Conservation (phyloP, 805 yeast genomes). For the Starmerella apis region DNA sequence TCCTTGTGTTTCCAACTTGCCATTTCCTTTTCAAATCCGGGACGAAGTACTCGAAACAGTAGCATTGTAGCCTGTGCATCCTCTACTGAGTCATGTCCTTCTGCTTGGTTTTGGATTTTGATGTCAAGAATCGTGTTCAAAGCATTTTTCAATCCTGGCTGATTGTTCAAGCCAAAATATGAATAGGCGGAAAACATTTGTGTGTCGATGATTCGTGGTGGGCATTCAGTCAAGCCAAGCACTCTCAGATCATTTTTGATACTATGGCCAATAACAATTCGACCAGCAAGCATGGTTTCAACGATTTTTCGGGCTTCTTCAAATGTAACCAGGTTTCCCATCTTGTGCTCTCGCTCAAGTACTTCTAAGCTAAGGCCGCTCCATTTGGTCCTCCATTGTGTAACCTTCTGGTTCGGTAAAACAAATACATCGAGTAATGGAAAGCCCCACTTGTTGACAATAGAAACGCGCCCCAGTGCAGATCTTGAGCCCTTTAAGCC, state of each 20-base stretch:
- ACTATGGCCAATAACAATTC: conserved; percentile 68
- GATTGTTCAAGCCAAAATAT: conserved; percentile 20
- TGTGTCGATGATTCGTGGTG: conserved; percentile 24
- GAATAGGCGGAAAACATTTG: neutral
- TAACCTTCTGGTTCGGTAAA: conserved; percentile 53
- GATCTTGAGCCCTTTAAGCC: conserved; percentile 40
- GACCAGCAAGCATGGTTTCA: conserved; percentile 41
- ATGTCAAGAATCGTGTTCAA: conserved; percentile 29
- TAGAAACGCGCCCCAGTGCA: conserved; percentile 74
- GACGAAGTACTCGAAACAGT: conserved; percentile 33
- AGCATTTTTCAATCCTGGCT: conserved; percentile 1
- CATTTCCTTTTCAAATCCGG: neutral
- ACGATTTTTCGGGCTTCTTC: conserved; percentile 54
- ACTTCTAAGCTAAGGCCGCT: conserved; percentile 69
- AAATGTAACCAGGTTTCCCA: conserved; percentile 33
- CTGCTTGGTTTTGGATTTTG: conserved; percentile 63
- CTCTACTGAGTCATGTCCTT: conserved; percentile 77
- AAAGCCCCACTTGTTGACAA: conserved; percentile 74
- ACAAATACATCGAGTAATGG: conserved; percentile 65
- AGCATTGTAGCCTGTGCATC: conserved; percentile 86
- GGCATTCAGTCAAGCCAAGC: conserved; percentile 56
- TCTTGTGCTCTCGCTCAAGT: conserved; percentile 51
- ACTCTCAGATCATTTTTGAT: conserved; percentile 67
- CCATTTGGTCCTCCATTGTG: conserved; percentile 86
- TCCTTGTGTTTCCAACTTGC: neutral